phyloP scores from a whole-genome alignment of 768 basidiomycete genomes.

The Naganishia kalamii region DNA sequence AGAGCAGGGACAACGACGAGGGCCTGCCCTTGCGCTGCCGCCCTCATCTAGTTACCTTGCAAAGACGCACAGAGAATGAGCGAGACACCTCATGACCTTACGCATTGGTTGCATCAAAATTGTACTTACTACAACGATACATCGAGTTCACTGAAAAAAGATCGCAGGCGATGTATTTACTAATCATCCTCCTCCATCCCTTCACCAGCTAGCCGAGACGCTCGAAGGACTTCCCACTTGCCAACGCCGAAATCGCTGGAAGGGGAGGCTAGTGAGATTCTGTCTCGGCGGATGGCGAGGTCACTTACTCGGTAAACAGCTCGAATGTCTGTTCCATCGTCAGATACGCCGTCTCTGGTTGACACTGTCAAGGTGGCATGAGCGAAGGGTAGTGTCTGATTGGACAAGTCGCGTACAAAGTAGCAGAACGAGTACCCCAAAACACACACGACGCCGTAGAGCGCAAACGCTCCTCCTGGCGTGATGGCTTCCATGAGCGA shows the following conservation, averaged over 20 bases:
- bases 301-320: not conserved
- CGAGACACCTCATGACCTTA: no score
- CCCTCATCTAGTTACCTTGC: no score
- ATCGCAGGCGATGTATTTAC: no score
- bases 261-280: not conserved
- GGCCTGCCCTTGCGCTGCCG: no score
- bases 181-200: no score
- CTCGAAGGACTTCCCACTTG: not conserved
- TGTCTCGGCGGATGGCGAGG: not conserved
- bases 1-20: no score
- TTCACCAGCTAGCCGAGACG: no score
- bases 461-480: slow-evolving; percentile 67
- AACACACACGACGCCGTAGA: slow-evolving; percentile 68
- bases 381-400: not conserved
- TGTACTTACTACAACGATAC: no score
- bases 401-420: slow-evolving; percentile 45
- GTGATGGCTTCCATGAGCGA: slow-evolving; percentile 69
- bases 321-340: not conserved
- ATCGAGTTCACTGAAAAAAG: no score
- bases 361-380: not conserved
- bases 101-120: no score
- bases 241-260: not conserved
- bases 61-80: no score
- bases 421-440: slow-evolving; percentile 63
- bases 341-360: not conserved